These are phyloP conservation scores for Trichocladium antarcticum DNA, from an alignment of 495 filamentous ascomycete genomes.

Conservation along the genomic window DNA sequence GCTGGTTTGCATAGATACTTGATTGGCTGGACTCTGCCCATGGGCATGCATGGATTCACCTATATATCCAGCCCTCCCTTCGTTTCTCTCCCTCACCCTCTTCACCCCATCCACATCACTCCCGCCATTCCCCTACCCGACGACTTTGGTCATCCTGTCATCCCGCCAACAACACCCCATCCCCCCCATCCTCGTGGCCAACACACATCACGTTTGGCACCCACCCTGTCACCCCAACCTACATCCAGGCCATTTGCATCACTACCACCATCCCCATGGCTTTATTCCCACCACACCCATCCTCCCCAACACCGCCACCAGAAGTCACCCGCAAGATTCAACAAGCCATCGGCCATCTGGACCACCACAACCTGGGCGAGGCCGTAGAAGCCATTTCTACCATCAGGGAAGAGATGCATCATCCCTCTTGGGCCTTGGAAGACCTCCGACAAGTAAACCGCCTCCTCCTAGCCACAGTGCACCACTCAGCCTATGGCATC, in stretches of 20 bases:
- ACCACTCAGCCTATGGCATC: not conserved
- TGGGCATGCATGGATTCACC: not conserved
- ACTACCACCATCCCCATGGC: not conserved
- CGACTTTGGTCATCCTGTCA: not conserved
- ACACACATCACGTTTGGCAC: not conserved
- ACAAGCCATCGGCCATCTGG: not conserved
- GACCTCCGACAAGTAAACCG: not conserved
- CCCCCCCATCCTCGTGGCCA: not conserved
- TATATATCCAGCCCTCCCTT: conserved; percentile 3
- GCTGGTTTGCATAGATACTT: not conserved
- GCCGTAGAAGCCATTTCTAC: not conserved
- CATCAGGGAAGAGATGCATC: conserved; percentile 1
- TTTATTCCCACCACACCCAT: not conserved
- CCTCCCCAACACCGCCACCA: not conserved
- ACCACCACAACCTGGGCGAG: not conserved
- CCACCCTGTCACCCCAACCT: not conserved
- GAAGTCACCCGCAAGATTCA: not conserved
- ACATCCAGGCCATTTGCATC: not conserved
- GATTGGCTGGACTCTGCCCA: not conserved
- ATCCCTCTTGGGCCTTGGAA: not conserved
- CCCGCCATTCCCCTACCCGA: not conserved
- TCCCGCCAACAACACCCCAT: not conserved
- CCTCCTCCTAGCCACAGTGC: not conserved
- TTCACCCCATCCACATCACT: not conserved
- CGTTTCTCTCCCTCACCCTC: not conserved